A percentile compares a stretch with the other conserved stretches of the same genome.
Conservation (phyloP, 345 rosid species). For the Pugionium dolabratum region DNA sequence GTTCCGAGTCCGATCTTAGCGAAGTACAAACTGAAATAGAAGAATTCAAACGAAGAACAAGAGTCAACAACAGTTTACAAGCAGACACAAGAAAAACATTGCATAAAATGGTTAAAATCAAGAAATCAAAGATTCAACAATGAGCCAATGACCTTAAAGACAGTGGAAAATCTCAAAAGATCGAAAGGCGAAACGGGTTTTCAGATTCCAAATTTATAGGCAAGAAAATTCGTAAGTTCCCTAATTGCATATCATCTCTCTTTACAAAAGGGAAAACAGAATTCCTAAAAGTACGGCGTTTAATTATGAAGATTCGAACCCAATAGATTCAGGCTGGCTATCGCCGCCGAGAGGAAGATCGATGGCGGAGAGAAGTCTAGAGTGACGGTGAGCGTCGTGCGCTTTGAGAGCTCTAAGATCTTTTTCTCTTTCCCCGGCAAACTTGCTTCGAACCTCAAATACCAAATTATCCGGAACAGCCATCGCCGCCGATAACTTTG, state of each 20-base stretch:
- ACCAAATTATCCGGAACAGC: conserved; percentile 47
- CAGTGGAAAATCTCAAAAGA: conserved; percentile 25
- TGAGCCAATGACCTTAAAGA: conserved; percentile 10
- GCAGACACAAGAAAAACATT: background rate
- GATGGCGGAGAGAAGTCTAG: conserved; percentile 63
- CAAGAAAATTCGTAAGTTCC: conserved; percentile 1
- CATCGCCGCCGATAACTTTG: conserved; percentile 3
- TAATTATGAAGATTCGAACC: conserved; percentile 46
- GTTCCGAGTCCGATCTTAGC: conserved; percentile 75
- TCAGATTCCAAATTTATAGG: conserved; percentile 23
- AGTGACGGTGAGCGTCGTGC: conserved; percentile 76
- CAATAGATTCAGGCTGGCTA: conserved; percentile 67
- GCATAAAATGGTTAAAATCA: background rate
- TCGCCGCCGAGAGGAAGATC: conserved; percentile 86
- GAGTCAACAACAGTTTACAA: conserved; percentile 13
- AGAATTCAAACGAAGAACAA: conserved; percentile 22
- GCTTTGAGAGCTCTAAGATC: conserved; percentile 54
- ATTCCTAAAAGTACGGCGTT: conserved; percentile 8
- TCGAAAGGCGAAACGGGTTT: conserved; percentile 18
- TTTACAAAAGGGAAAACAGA: conserved; percentile 1
- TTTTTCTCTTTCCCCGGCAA: conserved; percentile 51
- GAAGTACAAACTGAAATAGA: conserved; percentile 65
- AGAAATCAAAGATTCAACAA: background rate
- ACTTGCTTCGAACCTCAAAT: conserved; percentile 63
- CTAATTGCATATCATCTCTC: background rate